These are phyloP conservation scores for Hippophae rhamnoides DNA, from an alignment of 306 rosid species.

Conservation along the genomic window DNA sequence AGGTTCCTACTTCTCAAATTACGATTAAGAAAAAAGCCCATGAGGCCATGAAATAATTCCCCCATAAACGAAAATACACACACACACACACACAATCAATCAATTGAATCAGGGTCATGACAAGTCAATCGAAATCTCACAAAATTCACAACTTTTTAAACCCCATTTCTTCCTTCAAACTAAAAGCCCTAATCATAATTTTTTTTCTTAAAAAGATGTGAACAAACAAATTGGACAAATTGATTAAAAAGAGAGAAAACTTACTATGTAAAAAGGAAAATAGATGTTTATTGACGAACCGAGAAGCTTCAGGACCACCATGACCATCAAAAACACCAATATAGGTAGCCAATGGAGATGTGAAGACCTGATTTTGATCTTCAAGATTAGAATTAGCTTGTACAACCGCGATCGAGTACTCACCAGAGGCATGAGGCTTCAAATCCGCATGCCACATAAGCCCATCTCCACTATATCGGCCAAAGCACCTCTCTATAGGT, in stretches of 20 bases:
- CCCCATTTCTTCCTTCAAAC: background rate
- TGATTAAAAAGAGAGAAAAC: background rate
- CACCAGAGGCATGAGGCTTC: slow-evolving; percentile 83
- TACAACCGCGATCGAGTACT: slow-evolving; percentile 88
- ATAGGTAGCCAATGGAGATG: slow-evolving; percentile 74
- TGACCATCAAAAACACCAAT: slow-evolving; percentile 94
- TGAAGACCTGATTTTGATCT: slow-evolving; percentile 90
- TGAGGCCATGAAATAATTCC: too few relatives aligned
- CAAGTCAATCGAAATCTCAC: background rate
- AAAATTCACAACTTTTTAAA: background rate
- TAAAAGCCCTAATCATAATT: background rate
- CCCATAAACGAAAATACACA: too few relatives aligned
- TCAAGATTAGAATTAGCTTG: slow-evolving; percentile 83
- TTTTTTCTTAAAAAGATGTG: background rate
- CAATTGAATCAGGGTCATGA: too few relatives aligned
- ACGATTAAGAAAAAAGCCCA: background rate
- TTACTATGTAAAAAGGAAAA: slow-evolving; percentile 67
- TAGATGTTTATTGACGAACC: slow-evolving; percentile 69
- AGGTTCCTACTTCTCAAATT: background rate
- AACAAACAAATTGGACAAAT: background rate
- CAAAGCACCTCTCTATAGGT: slow-evolving; percentile 51
- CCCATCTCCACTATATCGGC: slow-evolving; percentile 39
- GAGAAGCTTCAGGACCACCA: slow-evolving; percentile 95
- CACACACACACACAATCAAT: too few relatives aligned
- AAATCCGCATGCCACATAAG: slow-evolving; percentile 82